These are phyloP conservation scores for Citrullus colocynthis DNA, from an alignment of 306 rosid species.

Conservation along the genomic window DNA sequence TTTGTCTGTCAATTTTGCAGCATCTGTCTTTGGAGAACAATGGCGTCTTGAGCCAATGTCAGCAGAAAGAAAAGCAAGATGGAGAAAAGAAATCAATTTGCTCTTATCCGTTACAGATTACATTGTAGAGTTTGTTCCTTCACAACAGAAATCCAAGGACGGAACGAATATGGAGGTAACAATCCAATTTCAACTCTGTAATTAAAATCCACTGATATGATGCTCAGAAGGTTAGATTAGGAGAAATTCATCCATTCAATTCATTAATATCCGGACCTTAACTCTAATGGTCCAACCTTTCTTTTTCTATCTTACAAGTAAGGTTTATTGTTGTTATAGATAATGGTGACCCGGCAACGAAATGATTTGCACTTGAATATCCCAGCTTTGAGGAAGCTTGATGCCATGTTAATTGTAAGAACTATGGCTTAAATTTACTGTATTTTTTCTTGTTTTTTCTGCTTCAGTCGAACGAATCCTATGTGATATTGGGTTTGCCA, in stretches of 20 bases:
- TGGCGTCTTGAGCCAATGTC: conserved; percentile 83
- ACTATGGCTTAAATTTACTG: background rate
- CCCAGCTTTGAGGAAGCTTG: conserved; percentile 85
- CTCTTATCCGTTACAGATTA: conserved; percentile 75
- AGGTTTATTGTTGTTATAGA: conserved; percentile 27
- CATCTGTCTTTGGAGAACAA: conserved; percentile 90
- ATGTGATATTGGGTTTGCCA: background rate
- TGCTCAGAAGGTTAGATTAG: background rate
- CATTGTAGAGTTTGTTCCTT: conserved; percentile 84
- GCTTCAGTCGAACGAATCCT: background rate
- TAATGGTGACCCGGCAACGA: conserved; percentile 87
- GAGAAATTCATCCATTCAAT: background rate
- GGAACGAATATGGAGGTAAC: conserved; percentile 82
- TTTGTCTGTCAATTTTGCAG: conserved; percentile 26
- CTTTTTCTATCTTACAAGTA: background rate
- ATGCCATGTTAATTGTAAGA: conserved; percentile 81
- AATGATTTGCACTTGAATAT: conserved; percentile 88
- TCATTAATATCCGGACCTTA: background rate
- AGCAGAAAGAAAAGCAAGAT: conserved; percentile 53
- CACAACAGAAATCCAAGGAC: conserved; percentile 69
- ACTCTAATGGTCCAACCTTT: background rate
- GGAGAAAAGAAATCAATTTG: conserved; percentile 85
- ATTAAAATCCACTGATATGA: background rate
- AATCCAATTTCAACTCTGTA: background rate
- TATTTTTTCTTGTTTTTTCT: background rate